Evolutionary conservation across 2,329 filamentous ascomycete species (phyloP), one percentile per base, ranked within the genome.

Genomic region (Colletotrichum costaricense): DNA sequence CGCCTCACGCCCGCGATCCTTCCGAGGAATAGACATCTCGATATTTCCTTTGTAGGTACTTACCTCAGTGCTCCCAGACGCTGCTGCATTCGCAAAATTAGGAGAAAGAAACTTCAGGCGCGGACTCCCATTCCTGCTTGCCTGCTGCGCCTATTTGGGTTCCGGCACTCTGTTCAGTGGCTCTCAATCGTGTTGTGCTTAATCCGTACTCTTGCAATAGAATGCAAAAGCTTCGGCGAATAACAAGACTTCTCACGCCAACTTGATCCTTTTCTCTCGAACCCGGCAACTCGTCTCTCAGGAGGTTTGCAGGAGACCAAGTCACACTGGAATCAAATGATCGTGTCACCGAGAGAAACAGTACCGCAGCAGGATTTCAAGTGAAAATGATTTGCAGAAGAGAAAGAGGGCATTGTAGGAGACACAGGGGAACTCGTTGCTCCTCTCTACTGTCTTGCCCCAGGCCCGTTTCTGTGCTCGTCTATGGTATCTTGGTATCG

Each of bases 401-500:
- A 49, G 19, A n/a, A 49, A 49, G 42, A 49, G 19, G 42, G 8
- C 16, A 9, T n/a, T 22, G 42, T 49, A 19, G 7, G 42, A n/a
- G 19, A 49, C 19, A 22, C 12, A 52, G 5, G 16, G 12, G 14
- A 38, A 26, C 1, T 12, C 26, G 14, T 14, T 9, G 12, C 49
- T 11, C 16, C 22, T 19, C 42, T 56, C 16, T 30, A 30, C 52
- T 19, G 22, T 49, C 30, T 33, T 35, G 35, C 9, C 24, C 33
- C 63, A 49, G 24, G 19, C n/a, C 16, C 30, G 19, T 24, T 72
- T 33, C 49, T 52, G 64, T 62, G 63, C 57, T 28, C 35, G 46
- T 73, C 70, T 73, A 73, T 70, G 67, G 70, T 73, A 73, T 73
- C 70, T 49, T 62, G 26, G n/a, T 65, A 62, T 56, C 16, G 42